A percentile compares a stretch with the other conserved stretches of the same genome.
These are phyloP conservation scores for Neofusicoccum cordaticola DNA, from an alignment of 2,329 filamentous ascomycete genomes.

Conservation along the genomic window DNA sequence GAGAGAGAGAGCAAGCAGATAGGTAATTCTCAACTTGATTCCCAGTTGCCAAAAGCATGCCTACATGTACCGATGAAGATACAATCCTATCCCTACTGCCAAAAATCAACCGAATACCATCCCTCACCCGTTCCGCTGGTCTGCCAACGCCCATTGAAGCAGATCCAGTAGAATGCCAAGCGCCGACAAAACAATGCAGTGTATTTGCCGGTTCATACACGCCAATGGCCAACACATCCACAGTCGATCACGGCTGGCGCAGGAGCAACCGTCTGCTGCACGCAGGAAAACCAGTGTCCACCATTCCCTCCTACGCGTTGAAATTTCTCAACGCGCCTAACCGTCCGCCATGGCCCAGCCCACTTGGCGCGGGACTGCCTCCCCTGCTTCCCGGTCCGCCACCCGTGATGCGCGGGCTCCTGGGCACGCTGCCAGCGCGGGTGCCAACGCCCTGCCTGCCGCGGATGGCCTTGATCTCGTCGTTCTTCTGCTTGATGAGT, in stretches of 20 bases:
- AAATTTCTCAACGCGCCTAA: constrained; percentile 16
- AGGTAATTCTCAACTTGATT: too few relatives aligned
- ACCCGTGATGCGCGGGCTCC: constrained; percentile 33
- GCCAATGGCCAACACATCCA: too few relatives aligned
- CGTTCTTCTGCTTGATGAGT: constrained; percentile 26
- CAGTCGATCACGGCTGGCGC: too few relatives aligned
- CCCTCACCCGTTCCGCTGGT: too few relatives aligned
- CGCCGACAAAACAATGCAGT: not conserved
- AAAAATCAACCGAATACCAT: too few relatives aligned
- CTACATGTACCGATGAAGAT: too few relatives aligned
- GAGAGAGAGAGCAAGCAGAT: too few relatives aligned
- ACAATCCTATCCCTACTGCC: too few relatives aligned
- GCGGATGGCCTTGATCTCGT: constrained; percentile 33
- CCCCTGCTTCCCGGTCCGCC: constrained; percentile 23
- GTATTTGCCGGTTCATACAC: not conserved
- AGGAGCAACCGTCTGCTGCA: too few relatives aligned
- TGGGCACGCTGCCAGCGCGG: constrained; percentile 34
- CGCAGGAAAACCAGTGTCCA: not conserved
- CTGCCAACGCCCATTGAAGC: too few relatives aligned
- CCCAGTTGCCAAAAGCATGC: too few relatives aligned
- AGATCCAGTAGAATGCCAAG: too few relatives aligned
- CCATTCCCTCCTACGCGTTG: not conserved
- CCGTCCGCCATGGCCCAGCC: constrained; percentile 12
- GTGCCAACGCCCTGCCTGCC: constrained; percentile 32
- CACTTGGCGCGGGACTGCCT: constrained; percentile 28